Evolutionary conservation across 129 eudicot species (phyloP), one percentile per base, ranked within the genome.

Genomic region (Flaveria sonorensis): DNA sequence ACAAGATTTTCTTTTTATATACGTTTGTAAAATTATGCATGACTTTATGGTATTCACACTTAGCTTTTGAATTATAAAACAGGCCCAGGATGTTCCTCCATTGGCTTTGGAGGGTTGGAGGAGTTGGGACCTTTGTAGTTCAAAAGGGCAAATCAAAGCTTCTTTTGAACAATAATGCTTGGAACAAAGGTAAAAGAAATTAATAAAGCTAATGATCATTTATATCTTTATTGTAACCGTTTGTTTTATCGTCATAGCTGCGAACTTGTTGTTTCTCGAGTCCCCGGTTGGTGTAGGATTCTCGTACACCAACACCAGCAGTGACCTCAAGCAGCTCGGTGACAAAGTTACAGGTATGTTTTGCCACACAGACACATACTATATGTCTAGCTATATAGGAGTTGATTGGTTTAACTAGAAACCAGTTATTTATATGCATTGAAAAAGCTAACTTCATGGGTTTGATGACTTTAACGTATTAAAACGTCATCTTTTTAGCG

Each of bases 71-170:
- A 26, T 14, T 30, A 19, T 19, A 46, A 20, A 50, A 10, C 96
- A 92, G 98, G 98, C 24, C 98, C 98, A 11, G 98, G 98, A 40
- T 93, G 98, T 82, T 93, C 98, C 15, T 93, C 98, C 10, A 79
- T 93, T 72, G 98, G 96, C 24, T 90, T 24, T 51, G 98, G 98
- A 21, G 88, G 79, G 46, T 68, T 89, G 43, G 96, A 90, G 87
- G 98, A 93, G 81, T 53, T 93, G 23, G 98, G 98, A 12, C 98
- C 98, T 52, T 93, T 79, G 77, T 88, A 13, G 82, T 87, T 21
- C 86, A 88, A 50, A 88, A 88, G 65, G 88, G 79, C 82, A 79
- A 85, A 39, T 84, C 92, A 40, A 81, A 83, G 71, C 92, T 93
- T 74, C 84, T 68, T 71, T 81, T 88, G 45, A 93, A 93, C 84